phyloP scores from a whole-genome alignment of 148 eudicot genomes.

The Vaccinium corymbosum region DNA sequence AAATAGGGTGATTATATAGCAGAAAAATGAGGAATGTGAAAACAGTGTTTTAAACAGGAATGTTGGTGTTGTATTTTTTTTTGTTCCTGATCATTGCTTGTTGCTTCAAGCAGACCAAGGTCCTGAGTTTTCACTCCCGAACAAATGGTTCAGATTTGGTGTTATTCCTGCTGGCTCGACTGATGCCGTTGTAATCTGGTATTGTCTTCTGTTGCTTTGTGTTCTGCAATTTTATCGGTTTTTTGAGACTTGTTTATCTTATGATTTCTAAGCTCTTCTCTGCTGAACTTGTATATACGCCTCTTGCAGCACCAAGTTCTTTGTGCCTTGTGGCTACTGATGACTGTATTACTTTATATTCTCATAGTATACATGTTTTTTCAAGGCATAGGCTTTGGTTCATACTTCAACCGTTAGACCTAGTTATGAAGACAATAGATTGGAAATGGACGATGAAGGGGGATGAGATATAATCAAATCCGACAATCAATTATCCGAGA shows the following conservation, averaged over 20 bases:
- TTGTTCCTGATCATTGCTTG: slow-evolving; percentile 13
- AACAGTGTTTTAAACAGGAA: not conserved
- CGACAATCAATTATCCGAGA: too few relatives aligned
- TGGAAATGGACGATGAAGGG: too few relatives aligned
- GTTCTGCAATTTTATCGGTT: slow-evolving; percentile 7
- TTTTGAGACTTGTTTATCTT: not conserved
- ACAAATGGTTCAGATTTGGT: slow-evolving; percentile 77
- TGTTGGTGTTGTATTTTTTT: not conserved
- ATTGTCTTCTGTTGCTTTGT: slow-evolving; percentile 25
- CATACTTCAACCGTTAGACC: not conserved
- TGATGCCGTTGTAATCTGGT: slow-evolving; percentile 96
- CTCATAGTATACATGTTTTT: not conserved
- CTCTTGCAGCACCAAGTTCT: not conserved
- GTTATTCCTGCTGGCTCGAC: slow-evolving; percentile 97
- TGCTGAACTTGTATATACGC: not conserved
- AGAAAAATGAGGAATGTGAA: too few relatives aligned
- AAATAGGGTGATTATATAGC: not conserved
- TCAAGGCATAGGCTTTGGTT: not conserved
- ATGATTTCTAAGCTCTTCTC: not conserved
- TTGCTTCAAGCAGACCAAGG: slow-evolving; percentile 44
- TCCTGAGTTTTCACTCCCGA: slow-evolving; percentile 58
- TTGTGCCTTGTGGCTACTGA: not conserved
- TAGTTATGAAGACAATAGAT: not conserved
- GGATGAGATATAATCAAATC: too few relatives aligned
- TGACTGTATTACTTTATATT: not conserved